Conservation (phyloP, 345 rosid species). For the Angophora floribunda region DNA sequence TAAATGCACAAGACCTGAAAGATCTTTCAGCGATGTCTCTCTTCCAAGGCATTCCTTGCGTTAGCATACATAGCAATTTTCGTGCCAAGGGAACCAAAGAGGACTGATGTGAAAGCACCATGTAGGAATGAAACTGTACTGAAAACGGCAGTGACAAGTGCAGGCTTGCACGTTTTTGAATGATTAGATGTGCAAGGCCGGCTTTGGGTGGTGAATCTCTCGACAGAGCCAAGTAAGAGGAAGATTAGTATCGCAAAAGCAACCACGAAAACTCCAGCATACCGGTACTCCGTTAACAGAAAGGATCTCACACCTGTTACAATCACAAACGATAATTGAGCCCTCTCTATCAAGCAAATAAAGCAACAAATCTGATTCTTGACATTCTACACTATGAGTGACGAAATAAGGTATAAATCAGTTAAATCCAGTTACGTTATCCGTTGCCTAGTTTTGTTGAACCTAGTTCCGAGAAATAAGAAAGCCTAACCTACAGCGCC, state of each 20-base stretch:
- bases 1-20: neutral
- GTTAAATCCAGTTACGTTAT: too few species aligned
- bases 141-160: neutral
- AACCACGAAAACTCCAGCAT: neutral
- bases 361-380: too few species aligned
- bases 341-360: neutral
- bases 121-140: slow-evolving; percentile 3
- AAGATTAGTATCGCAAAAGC: neutral
- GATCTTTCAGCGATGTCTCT: neutral
- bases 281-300: neutral
- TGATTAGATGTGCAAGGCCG: neutral
- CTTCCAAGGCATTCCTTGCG: slow-evolving; percentile 27
- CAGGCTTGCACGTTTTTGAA: neutral
- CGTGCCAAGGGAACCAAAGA: slow-evolving; percentile 27
- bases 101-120: slow-evolving; percentile 26
- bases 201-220: neutral
- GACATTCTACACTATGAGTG: neutral
- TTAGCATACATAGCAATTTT: slow-evolving; percentile 28
- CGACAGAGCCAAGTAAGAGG: neutral
- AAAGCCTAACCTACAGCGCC: neutral
- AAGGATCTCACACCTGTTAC: neutral
- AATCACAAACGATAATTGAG: neutral
- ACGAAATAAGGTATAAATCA: neutral
- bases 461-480: neutral
- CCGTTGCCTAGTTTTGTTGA: neutral